These are phyloP conservation scores for Aristolochia contorta DNA, from an alignment of 164 flowering plant genomes.

Conservation along the genomic window DNA sequence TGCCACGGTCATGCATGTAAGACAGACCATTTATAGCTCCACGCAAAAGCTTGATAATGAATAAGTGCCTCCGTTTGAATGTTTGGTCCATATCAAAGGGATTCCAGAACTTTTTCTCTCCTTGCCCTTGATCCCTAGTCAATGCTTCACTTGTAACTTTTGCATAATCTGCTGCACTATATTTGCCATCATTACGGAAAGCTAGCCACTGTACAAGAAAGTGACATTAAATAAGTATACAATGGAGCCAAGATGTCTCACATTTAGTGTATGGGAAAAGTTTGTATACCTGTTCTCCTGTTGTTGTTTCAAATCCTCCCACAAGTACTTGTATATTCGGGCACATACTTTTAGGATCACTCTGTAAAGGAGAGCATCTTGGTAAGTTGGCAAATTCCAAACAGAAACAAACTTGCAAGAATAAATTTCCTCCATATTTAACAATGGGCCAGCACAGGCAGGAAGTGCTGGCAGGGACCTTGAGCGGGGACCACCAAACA, in stretches of 20 bases:
- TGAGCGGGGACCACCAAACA: too few relatives aligned
- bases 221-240: constrained; percentile 3
- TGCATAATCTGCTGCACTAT: constrained; percentile 88
- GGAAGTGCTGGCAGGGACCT: too few relatives aligned
- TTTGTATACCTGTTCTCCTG: constrained; percentile 76
- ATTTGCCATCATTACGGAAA: constrained; percentile 72
- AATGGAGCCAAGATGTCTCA: background rate
- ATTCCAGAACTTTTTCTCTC: constrained; percentile 49
- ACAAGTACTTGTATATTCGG: constrained; percentile 61
- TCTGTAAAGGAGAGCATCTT: constrained; percentile 24
- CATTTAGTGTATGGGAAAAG: constrained; percentile 3
- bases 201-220: constrained; percentile 80
- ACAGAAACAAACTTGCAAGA: too few relatives aligned
- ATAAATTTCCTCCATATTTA: too few relatives aligned
- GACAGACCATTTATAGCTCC: constrained; percentile 70
- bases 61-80: constrained; percentile 47
- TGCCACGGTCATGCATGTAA: constrained; percentile 77
- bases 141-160: constrained; percentile 52
- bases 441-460: too few relatives aligned
- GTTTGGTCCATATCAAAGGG: constrained; percentile 42
- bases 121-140: constrained; percentile 23
- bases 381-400: background rate
- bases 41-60: constrained; percentile 54
- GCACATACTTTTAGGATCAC: constrained; percentile 35
- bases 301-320: constrained; percentile 90